These are phyloP conservation scores for Tilletia indica DNA, from an alignment of 1,284 basidiomycete species.

Conservation along the genomic window DNA sequence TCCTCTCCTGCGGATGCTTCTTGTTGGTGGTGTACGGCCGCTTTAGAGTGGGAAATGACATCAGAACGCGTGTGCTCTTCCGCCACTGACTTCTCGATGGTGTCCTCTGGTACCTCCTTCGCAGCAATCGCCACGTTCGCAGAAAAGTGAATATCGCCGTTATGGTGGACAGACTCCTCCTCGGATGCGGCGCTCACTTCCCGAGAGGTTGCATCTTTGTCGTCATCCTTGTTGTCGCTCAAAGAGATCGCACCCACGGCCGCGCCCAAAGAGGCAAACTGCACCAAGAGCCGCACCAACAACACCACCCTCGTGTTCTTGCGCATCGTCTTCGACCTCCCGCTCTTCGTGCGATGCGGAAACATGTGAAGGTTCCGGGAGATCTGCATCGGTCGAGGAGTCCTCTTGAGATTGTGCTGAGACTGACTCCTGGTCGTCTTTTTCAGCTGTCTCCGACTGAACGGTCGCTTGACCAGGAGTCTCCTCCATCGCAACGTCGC, in stretches of 20 bases:
- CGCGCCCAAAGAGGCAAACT: background rate
- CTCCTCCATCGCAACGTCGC: background rate
- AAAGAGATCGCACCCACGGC: background rate
- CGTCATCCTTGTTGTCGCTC: background rate
- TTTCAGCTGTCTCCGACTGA: too few species aligned
- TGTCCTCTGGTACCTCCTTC: background rate
- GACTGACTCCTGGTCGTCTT: too few species aligned
- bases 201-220: background rate
- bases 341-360: background rate
- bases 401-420: too few species aligned
- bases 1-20: background rate
- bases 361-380: too few species aligned
- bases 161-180: background rate
- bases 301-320: background rate
- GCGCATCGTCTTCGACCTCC: background rate
- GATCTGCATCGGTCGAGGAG: too few species aligned
- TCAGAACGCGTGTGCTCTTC: too few species aligned
- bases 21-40: too few species aligned
- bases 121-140: background rate
- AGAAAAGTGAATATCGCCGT: background rate
- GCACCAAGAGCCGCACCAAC: background rate
- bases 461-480: background rate
- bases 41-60: too few species aligned
- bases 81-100: too few species aligned
- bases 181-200: background rate